Percentiles rank a stretch among this genome's conserved stretches.
Evolutionary conservation across 257 asterid species (phyloP).

Genomic region (Henckelia pumila): DNA sequence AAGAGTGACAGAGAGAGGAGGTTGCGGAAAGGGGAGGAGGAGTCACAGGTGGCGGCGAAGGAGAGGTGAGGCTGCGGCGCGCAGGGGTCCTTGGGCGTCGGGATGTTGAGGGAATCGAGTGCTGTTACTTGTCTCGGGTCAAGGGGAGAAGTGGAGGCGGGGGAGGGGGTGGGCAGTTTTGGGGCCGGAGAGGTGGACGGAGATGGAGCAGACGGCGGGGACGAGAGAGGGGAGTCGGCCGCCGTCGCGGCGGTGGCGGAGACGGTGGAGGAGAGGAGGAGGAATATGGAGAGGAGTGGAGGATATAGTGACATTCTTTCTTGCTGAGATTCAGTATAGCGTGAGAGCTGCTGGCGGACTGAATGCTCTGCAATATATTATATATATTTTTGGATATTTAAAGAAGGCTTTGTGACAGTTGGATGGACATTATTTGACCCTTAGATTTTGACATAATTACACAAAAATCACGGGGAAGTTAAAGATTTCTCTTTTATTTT

Average conservation of each 20-base stretch:
- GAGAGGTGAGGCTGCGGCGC: slow-evolving; percentile 44
- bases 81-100: slow-evolving; percentile 71
- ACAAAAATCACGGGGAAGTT: not conserved
- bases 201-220: slow-evolving; percentile 27
- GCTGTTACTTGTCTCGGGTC: slow-evolving; percentile 83
- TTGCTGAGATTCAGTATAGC: slow-evolving; percentile 2
- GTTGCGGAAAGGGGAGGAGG: slow-evolving; percentile 70
- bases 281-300: slow-evolving; percentile 2
- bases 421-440: not conserved
- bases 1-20: slow-evolving; percentile 70
- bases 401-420: not conserved
- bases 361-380: too few relatives aligned
- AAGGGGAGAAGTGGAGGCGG: slow-evolving; percentile 53
- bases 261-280: slow-evolving; percentile 24
- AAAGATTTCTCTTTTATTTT: too few relatives aligned
- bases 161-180: slow-evolving; percentile 30
- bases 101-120: slow-evolving; percentile 71
- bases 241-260: slow-evolving; percentile 28
- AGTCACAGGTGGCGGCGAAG: slow-evolving; percentile 61
- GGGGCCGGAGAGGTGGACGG: slow-evolving; percentile 29
- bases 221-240: slow-evolving; percentile 27
- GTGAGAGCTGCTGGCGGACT: not conserved
- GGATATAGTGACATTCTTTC: slow-evolving; percentile 37
- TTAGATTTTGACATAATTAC: not conserved
- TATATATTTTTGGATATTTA: too few relatives aligned